A percentile compares a stretch with the other conserved stretches of the same genome.
Evolutionary conservation across 331 rosid species (phyloP).

Genomic region (Dryas integrifolia): DNA sequence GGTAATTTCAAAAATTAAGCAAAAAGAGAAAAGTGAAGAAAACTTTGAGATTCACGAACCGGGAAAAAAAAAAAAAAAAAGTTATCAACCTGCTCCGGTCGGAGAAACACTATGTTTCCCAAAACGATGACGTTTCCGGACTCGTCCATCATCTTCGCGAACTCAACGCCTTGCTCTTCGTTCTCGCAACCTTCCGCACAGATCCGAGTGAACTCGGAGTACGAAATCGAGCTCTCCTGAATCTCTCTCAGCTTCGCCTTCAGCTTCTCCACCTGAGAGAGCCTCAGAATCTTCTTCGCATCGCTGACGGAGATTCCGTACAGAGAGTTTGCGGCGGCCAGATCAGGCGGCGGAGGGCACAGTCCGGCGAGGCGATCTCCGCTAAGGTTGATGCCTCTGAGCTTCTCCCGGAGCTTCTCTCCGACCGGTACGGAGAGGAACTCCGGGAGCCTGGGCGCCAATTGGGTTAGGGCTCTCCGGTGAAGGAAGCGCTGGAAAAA

Average conservation of each 20-base stretch:
- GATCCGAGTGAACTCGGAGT: constrained; percentile 50
- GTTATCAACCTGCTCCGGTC: constrained; percentile 70
- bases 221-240: constrained; percentile 47
- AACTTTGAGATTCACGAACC: background rate
- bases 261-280: constrained; percentile 59
- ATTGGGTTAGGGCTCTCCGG: constrained; percentile 37
- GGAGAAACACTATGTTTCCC: constrained; percentile 70
- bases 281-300: constrained; percentile 64
- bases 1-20: background rate
- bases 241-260: constrained; percentile 49
- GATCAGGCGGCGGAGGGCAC: constrained; percentile 22
- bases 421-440: constrained; percentile 49
- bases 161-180: constrained; percentile 54
- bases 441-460: constrained; percentile 48
- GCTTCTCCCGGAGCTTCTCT: constrained; percentile 62
- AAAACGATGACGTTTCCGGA: constrained; percentile 77
- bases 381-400: constrained; percentile 37
- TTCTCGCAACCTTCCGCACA: constrained; percentile 54
- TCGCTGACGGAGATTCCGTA: constrained; percentile 45
- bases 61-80: background rate
- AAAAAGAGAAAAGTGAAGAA: background rate
- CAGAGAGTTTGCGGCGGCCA: background rate
- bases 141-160: constrained; percentile 65
- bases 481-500: constrained; percentile 55
- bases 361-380: constrained; percentile 33